Evolutionary conservation across 192 early-diverging fungal species (phyloP), one percentile per base, ranked within the genome.

Genomic region (Rhizophlyctis rosea): DNA sequence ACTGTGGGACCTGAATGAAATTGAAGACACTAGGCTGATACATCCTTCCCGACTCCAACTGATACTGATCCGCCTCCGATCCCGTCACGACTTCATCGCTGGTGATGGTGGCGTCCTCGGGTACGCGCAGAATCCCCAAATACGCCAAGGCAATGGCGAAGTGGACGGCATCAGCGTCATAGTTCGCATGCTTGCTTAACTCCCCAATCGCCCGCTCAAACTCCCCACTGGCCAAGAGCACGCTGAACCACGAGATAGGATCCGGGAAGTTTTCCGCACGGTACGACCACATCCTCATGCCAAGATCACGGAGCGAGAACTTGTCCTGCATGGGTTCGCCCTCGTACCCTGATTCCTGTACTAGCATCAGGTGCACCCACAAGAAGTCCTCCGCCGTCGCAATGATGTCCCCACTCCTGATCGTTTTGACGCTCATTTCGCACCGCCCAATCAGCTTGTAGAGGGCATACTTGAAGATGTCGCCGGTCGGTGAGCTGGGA

Each of bases 391-490:
- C 93, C 2, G 86, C 87, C 7, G 91, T 81, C 36, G 81, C 81
- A 16, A 90, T 81, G 0, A 92, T 90, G 48, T 83, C 85, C 34
- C 75, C 70, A 24, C 68, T 36, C 1, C 81, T 67, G 9, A 91
- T 71, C 50, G 77, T 81, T 52, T 85, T 86, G 31, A 73, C 78
- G 51, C 25, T 62, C 62, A 95, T 68, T 33, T 94, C 94, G 62
- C 91, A 92, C 23, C 95, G 82, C 1, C 96, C 96, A 33, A 99
- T 61, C 23, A 94, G 86, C 65, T 93, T 94, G 74, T 89, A 92
- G 21, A 99, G 65, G 14, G 90, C 87, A 1, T 87, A 70, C 75
- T 98, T 97, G 81, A 92, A 99, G n/a, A 90, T 89, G 62, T 99
- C 96, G 4, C 81, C 81, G 39, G 39, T 44, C 7, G 39, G 39